Evolutionary conservation across 2,329 filamentous ascomycete species (phyloP).

Genomic region (Trichoderma sp.): DNA sequence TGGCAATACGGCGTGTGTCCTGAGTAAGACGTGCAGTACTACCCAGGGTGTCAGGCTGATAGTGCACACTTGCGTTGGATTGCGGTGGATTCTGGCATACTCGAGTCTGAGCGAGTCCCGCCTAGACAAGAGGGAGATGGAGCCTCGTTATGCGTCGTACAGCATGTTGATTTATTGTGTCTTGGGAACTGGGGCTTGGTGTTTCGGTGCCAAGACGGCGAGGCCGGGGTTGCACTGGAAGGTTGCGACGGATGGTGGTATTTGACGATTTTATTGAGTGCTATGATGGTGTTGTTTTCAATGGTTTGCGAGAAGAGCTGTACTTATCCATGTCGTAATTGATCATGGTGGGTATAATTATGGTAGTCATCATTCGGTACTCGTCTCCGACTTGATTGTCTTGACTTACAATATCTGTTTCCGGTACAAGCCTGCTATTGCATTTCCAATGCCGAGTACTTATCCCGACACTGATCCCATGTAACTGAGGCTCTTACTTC

Average conservation of each 20-base stretch:
- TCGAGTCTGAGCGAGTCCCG: not conserved
- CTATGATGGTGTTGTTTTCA: not conserved
- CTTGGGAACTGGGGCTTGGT: not conserved
- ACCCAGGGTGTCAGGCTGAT: not conserved
- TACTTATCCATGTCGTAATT: too few relatives aligned
- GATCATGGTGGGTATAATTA: too few relatives aligned
- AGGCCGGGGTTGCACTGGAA: not conserved
- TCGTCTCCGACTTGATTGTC: not conserved
- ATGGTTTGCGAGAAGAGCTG: too few relatives aligned
- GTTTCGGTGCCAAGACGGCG: conserved; percentile 12
- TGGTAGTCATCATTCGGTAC: too few relatives aligned
- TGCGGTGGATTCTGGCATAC: not conserved
- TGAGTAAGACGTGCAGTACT: not conserved
- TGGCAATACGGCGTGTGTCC: not conserved
- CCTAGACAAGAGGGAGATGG: not conserved
- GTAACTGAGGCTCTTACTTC: not conserved
- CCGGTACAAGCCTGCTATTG: not conserved
- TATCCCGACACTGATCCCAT: not conserved
- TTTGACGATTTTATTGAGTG: not conserved
- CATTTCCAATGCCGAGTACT: not conserved
- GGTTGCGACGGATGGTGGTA: not conserved
- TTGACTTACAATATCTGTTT: not conserved
- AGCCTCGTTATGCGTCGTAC: not conserved
- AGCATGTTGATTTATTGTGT: not conserved
- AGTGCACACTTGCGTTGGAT: not conserved